Base-by-base conservation (phyloP, 1,139 yeast genomes). In the Saccharomycopsis crataegensis region DNA sequence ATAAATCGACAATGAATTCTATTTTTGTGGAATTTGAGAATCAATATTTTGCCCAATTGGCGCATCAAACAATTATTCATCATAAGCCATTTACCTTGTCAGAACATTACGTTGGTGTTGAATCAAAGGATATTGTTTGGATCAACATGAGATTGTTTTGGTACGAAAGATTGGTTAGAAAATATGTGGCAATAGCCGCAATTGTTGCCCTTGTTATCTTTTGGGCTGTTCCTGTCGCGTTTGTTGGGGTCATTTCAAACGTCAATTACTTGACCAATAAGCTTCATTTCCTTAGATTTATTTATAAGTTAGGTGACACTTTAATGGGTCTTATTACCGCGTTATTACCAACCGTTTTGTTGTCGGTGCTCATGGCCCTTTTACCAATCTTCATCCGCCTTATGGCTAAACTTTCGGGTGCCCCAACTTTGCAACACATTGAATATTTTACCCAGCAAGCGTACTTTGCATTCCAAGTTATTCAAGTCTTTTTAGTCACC, bases 181-280 rank as follows among this genome's bases (percentile, higher is more conserved):
- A 72, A 51, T 61, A 76, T 8, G 67, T 75, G 40, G 86, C 91
- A 0, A 70, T 74, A 57, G 71, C 82, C 11, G 75, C 80, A 6
- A 73, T 85, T 58, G 66, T 75, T 14, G 74, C 80, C 3, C 62
- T 84, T 60, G 75, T 87, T 51, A 72, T 86, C 17, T 81, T 87
- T 61, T 88, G 96, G 96, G 84, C 94, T 40, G 76, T 88, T 58
- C 96, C 96, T 1, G 93, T 87, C 12, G 88, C 95, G 4, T 82
- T 87, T 58, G 86, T 88, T 31, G 94, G 95, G 69, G 73, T 82
- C 55, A 79, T 88, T 56, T 84, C 96, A 14, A 88, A 88, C 63
- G 72, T 86, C 50, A 82, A 83, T 54, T 82, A 79, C 62, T 74
- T 88, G 60, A 74, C 78, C 5, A 69, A 72, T 49, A 80, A 82